Base-by-base conservation (phyloP, 2,329 filamentous ascomycete species). In the Ilyonectria destructans region DNA sequence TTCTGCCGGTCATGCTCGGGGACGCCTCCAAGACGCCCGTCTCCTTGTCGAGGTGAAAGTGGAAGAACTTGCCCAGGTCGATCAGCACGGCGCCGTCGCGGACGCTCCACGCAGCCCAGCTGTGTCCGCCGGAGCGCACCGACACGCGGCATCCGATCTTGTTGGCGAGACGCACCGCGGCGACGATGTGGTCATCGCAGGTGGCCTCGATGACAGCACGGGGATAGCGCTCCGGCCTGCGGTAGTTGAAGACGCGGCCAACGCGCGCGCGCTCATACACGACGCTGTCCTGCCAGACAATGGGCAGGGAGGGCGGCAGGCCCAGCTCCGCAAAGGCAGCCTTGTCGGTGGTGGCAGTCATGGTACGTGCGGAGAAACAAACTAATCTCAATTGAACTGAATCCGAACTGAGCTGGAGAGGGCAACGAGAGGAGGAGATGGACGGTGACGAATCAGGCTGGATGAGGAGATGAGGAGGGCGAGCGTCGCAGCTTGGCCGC, bases 71-170 rank as follows among this genome's bases (percentile, higher is more conserved):
- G 1, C 72, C 78, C 3, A 84, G 73, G 67, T 84, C 82, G 6
- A 84, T 56, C 5, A 83, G 68, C 3, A 87, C 80, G 0, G 85
- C 84, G 67, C 84, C 79, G 13, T 85, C 82, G 17, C 84, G 79
- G 0, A 87, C 81, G 65, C 82, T 85, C 85, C 85, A 87, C 0
- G 81, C 85, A 1, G 85, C 83, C 82, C 83, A 86, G 65, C 78
- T 81, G 67, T 87, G 85, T 0, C 86, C 85, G 6, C 86, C 85
- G 7, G 83, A 84, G 4, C 85, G 81, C 4, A 87, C 80, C 1
- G 84, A 85, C 1, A 87, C 77, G 3, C 82, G 79, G 67, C 48
- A 56, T 2, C 58, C 57, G 13, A 67, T 46, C 31, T 49, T 15
- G 8, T 77, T 76, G 5, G 85, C 85, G 4, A 85, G 72, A 15